These are phyloP conservation scores for Globisporangium radiosum DNA, from an alignment of 352 stramenopile genomes.

Conservation along the genomic window DNA sequence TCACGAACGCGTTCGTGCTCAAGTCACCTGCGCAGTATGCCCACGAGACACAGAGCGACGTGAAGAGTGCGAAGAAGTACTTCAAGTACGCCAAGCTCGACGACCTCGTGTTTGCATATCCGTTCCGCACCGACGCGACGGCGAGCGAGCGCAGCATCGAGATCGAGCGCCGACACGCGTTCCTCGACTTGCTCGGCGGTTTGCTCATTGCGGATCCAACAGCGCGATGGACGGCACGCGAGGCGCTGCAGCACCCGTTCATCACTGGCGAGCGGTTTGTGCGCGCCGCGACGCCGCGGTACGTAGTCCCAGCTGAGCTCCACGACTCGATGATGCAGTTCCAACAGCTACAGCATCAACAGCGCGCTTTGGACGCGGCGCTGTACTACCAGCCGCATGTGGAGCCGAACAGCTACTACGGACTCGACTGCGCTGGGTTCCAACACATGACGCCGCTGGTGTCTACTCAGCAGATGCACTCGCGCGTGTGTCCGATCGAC, in stretches of 20 bases:
- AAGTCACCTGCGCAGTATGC: slow-evolving; percentile 34
- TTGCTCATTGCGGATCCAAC: slow-evolving; percentile 26
- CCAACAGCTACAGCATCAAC: background rate
- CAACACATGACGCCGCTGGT: background rate
- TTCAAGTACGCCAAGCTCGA: slow-evolving; percentile 43
- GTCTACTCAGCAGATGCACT: background rate
- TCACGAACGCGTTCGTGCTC: slow-evolving; percentile 20
- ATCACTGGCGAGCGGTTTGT: slow-evolving; percentile 29
- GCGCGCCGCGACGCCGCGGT: background rate
- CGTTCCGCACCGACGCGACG: slow-evolving; percentile 19
- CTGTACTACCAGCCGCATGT: slow-evolving; percentile 3
- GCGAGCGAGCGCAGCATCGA: slow-evolving; percentile 9
- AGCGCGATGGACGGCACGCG: slow-evolving; percentile 27
- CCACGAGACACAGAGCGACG: slow-evolving; percentile 21
- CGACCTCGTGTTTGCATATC: slow-evolving; percentile 38
- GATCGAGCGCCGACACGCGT: slow-evolving; percentile 20
- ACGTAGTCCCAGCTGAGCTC: background rate
- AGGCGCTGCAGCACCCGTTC: slow-evolving; percentile 39
- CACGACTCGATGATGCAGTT: background rate
- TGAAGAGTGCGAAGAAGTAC: slow-evolving; percentile 37
- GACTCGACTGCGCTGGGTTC: too few relatives aligned
- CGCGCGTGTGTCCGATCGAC: slow-evolving; percentile 12
- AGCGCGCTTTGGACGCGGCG: background rate
- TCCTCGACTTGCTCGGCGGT: slow-evolving; percentile 31
- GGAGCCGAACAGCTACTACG: too few relatives aligned